Conservation (phyloP, 768 basidiomycete species). For the Pleurotus cornucopiae region DNA sequence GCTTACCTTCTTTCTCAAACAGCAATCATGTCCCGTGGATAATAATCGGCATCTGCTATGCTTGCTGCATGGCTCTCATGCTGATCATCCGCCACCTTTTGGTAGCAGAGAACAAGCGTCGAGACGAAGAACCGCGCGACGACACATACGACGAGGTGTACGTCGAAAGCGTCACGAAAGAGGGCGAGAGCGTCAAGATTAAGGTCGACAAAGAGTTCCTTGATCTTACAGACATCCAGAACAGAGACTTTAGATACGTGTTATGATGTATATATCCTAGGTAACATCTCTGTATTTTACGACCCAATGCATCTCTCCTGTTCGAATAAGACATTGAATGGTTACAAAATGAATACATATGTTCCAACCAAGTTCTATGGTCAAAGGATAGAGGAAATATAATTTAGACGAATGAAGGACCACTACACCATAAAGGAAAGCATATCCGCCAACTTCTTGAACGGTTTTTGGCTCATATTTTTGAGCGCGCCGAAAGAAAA, state of each 20-base stretch:
- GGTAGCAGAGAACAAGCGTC: conserved; percentile 54
- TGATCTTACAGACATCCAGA: conserved; percentile 71
- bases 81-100: conserved; percentile 52
- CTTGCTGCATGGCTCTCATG: conserved; percentile 40
- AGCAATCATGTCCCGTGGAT: conserved; percentile 78
- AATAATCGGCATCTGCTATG: conserved; percentile 65
- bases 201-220: conserved; percentile 72
- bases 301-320: neutral
- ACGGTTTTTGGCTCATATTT: no score
- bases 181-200: conserved; percentile 50
- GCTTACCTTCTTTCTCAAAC: neutral
- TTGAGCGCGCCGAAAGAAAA: no score
- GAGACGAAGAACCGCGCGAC: conserved; percentile 52
- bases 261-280: conserved; percentile 29
- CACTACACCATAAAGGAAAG: no score
- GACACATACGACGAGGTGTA: conserved; percentile 59
- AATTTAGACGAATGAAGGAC: no score
- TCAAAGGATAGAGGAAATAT: no score
- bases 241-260: conserved; percentile 71
- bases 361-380: no score
- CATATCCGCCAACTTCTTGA: no score
- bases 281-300: neutral
- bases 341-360: neutral
- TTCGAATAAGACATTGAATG: no score
- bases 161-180: conserved; percentile 43